Percentiles rank a stretch among this genome's conserved stretches.
phyloP scores from a whole-genome alignment of 495 filamentous ascomycete species.

The Clavariopsis aquatica region DNA sequence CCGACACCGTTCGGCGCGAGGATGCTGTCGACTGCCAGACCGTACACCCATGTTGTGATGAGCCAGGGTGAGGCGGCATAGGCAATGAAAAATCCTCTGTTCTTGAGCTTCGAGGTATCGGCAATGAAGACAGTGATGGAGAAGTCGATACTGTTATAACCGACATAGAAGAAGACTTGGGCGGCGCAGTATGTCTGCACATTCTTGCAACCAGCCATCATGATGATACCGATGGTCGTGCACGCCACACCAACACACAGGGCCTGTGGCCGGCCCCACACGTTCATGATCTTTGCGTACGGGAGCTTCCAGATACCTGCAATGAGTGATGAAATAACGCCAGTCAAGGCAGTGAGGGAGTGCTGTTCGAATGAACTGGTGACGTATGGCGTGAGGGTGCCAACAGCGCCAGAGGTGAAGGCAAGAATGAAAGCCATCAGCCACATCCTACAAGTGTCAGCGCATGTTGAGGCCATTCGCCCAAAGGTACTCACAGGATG shows the following conservation, averaged over 20 bases:
- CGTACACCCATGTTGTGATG: constrained; percentile 32
- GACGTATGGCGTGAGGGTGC: constrained; percentile 38
- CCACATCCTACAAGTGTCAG: constrained; percentile 47
- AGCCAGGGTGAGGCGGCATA: constrained; percentile 35
- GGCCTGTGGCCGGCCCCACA: constrained; percentile 59
- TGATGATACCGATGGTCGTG: constrained; percentile 49
- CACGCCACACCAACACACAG: constrained; percentile 51
- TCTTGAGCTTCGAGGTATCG: constrained; percentile 37
- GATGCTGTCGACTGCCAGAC: constrained; percentile 25
- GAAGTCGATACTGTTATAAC: constrained; percentile 36
- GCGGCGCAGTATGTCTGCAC: constrained; percentile 53
- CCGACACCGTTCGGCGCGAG: constrained; percentile 13
- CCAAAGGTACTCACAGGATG: constrained; percentile 40
- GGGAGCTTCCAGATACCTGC: constrained; percentile 63
- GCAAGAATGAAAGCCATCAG: constrained; percentile 53
- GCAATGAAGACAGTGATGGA: constrained; percentile 35
- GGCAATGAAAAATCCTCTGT: constrained; percentile 35
- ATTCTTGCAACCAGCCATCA: constrained; percentile 54
- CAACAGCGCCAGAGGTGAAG: constrained; percentile 40
- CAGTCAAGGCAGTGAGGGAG: constrained; percentile 38
- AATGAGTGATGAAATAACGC: constrained; percentile 56
- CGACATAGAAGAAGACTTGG: constrained; percentile 58
- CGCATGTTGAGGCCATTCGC: not conserved
- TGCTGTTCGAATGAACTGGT: constrained; percentile 40
- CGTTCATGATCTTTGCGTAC: constrained; percentile 65